phyloP scores from a whole-genome alignment of 139 green algal species.

The Asterochloris erici region DNA sequence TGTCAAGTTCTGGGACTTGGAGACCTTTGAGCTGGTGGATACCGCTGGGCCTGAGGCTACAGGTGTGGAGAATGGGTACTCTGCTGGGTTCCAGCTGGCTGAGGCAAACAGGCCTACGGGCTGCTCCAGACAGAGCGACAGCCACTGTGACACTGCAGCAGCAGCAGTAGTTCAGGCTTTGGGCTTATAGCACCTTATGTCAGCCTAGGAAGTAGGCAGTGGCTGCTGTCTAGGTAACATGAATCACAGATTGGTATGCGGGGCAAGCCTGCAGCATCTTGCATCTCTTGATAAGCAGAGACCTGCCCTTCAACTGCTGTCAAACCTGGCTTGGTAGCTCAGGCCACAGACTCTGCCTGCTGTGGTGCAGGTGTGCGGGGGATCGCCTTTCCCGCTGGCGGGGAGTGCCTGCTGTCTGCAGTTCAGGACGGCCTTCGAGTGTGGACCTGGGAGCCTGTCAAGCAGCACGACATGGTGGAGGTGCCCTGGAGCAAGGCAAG shows the following conservation, averaged over 20 bases:
- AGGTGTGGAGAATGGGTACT: not conserved
- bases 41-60: slow-evolving; percentile 55
- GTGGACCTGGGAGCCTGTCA: slow-evolving; percentile 65
- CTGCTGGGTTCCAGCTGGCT: not conserved
- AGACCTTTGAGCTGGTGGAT: slow-evolving; percentile 59
- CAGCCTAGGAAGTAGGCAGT: not conserved
- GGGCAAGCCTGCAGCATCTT: too few species aligned
- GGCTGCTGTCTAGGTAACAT: too few species aligned
- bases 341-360: not conserved
- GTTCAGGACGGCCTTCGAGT: slow-evolving; percentile 55
- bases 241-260: too few species aligned
- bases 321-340: not conserved
- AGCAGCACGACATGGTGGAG: slow-evolving; percentile 59
- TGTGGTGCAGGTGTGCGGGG: slow-evolving; percentile 36
- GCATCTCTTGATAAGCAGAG: not conserved
- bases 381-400: slow-evolving; percentile 68
- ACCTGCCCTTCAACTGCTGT: not conserved
- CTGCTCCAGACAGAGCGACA: too few species aligned
- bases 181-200: not conserved
- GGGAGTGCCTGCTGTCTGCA: slow-evolving; percentile 57
- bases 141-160: too few species aligned
- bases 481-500: slow-evolving; percentile 56
- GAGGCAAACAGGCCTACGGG: too few species aligned
- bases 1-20: slow-evolving; percentile 80
- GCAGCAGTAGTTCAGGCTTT: not conserved